Base-by-base conservation (phyloP, 2,329 filamentous ascomycete genomes). In the Botrytis pseudocinerea region DNA sequence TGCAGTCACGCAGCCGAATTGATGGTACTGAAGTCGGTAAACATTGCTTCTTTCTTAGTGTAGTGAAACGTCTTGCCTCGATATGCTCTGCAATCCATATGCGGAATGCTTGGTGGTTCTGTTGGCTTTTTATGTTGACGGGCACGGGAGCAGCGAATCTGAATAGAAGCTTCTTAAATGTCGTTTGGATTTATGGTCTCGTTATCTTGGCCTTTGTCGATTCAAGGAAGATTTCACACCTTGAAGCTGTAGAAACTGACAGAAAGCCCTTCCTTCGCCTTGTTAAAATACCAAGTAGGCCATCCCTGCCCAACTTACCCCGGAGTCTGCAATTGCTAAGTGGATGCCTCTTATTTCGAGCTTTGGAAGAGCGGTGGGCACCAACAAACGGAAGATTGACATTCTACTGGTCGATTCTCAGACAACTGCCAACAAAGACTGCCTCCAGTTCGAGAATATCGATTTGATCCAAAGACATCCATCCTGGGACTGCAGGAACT, bases 371-470 rank as follows among this genome's bases (percentile, higher is more conserved):
- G 85, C 84, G 85, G 84, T 86, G 83, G 84, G 76, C 82, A 79
- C 76, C 79, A 78, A 82, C 85, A 87, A 87, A 86, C 85, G 83
- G 80, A 79, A 76, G 76, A 75, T 80, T 82, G 80, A 81, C 66
- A 71, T 78, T 76, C 77, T 75, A 76, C 76, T 79, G 78, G 77
- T 77, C 84, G 83, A 85, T 84, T 85, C 83, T 84, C 75, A 85
- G 84, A 85, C 82, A 83, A 76, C 77, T 69, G 78, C 79, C 79
- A 82, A 86, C 85, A 86, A 87, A 86, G 85, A 81, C 80, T 77
- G 78, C 70, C 76, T 77, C 76, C 75, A 80, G 81, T 80, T 83
- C 83, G 83, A 86, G 83, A 76, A 74, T 75, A 72, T 74, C 74
- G 74, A 77, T 73, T 76, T 76, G 72, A 69, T 69, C 73, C 73